Evolutionary conservation across 495 filamentous ascomycete species (phyloP).

Genomic region (Chaetomium tenue): DNA sequence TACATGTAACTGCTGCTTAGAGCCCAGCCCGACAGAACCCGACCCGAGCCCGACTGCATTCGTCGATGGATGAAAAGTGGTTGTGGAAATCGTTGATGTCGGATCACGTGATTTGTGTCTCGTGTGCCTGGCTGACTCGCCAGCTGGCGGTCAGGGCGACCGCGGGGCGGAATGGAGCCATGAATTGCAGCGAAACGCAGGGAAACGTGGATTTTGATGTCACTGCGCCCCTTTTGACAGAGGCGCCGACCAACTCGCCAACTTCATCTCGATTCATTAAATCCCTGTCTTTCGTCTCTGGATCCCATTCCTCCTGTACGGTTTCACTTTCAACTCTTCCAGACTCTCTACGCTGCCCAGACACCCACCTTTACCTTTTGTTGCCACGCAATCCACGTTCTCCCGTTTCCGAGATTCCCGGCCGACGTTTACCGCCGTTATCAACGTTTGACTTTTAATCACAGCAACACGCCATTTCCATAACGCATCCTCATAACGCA

Average conservation of each 20-base stretch:
- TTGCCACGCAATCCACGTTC: background rate
- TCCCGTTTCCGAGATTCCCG: conserved; percentile 14
- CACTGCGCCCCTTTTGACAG: conserved; percentile 25
- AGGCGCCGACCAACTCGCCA: conserved; percentile 5
- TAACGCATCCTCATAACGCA: background rate
- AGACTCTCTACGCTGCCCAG: background rate
- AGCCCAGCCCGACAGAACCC: background rate
- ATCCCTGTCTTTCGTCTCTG: background rate
- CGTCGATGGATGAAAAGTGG: background rate
- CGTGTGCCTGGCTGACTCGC: conserved; percentile 22
- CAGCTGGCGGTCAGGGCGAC: conserved; percentile 12
- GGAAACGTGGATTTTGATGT: conserved; percentile 30
- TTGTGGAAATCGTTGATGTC: background rate
- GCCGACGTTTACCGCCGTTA: background rate
- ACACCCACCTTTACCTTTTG: background rate
- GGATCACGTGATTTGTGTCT: conserved; percentile 21
- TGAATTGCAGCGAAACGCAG: conserved; percentile 19
- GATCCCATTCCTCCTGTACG: background rate
- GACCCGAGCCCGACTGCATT: background rate
- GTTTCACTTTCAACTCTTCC: background rate
- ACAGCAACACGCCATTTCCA: background rate
- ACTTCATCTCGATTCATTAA: background rate
- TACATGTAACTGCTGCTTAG: background rate
- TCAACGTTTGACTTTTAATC: conserved; percentile 3
- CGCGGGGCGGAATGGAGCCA: conserved; percentile 22